These are phyloP conservation scores for Quillaja saponaria DNA, from an alignment of 306 rosid species.

Conservation along the genomic window DNA sequence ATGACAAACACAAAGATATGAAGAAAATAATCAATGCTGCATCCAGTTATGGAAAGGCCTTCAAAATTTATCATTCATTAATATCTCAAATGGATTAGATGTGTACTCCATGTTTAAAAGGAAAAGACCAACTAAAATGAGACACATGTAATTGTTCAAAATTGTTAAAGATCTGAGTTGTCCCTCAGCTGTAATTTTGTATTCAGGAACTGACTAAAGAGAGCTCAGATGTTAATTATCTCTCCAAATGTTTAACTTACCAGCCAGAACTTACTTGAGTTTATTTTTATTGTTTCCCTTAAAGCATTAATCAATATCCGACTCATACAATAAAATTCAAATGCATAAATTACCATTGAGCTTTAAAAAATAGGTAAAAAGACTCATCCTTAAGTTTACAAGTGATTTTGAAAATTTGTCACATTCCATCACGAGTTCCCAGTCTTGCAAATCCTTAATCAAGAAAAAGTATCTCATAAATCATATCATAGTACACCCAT, in stretches of 20 bases:
- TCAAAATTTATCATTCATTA: too few species aligned
- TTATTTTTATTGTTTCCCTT: conserved; percentile 2
- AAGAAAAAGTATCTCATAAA: too few species aligned
- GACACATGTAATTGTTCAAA: conserved; percentile 5
- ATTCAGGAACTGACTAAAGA: conserved; percentile 11
- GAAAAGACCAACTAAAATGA: conserved; percentile 1
- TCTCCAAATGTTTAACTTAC: too few species aligned
- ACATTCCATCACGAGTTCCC: too few species aligned
- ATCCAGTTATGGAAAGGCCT: conserved; percentile 1
- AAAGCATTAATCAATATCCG: background rate
- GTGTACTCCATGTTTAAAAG: conserved; percentile 1
- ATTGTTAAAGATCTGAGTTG: conserved; percentile 8
- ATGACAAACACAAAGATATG: conserved; percentile 3
- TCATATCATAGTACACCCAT: too few species aligned
- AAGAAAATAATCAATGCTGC: conserved; percentile 7
- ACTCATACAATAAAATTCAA: conserved; percentile 12
- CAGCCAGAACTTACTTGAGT: conserved; percentile 21
- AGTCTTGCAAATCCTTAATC: too few species aligned
- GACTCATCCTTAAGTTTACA: too few species aligned
- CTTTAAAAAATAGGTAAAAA: conserved; percentile 7
- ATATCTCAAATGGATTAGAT: too few species aligned
- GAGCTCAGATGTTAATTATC: conserved; percentile 20
- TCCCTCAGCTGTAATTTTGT: background rate
- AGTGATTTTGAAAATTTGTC: too few species aligned
- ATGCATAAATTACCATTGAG: conserved; percentile 9